Evolutionary conservation across 305 asterid genomes (phyloP), one percentile per base, ranked within the genome.

Genomic region (Lippia alba): DNA sequence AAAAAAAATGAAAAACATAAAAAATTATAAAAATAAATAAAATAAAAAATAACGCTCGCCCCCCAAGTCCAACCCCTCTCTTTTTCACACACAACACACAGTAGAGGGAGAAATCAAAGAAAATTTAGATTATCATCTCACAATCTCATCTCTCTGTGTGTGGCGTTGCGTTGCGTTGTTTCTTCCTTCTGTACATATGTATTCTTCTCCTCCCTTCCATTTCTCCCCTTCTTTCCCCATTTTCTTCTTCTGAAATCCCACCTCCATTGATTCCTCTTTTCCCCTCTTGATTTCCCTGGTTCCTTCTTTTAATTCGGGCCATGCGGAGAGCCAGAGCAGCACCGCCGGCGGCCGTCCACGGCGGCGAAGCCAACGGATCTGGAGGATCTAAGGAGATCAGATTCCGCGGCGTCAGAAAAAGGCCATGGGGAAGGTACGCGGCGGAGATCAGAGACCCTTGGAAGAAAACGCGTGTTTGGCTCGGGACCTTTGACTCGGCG

Each of bases 361-460:
- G 63, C 59, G 76, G 45, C 0, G 81, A 77, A 12, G 74, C 53
- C 7, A 50, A 59, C 20, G 83, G 85, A 81, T 81, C 86, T 76
- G 86, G 79, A 61, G 81, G 81, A 78, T 78, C 82, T 30, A 78
- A 64, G 67, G 86, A 81, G 81, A 78, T 78, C 76, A 74, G 79
- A 60, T 82, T 66, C 64, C 84, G 91, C 1, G 91, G 88, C 1
- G 91, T 85, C 14, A 69, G 88, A 18, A 82, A 83, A 77, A 79
- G 90, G 70, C 87, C 90, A 17, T 85, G 90, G 90, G 90, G 90
- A 8, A 69, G 85, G 40, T 85, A 75, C 18, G 90, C 90, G n/a
- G 90, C 90, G 34, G 90, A 83, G 82, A 85, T 85, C 74, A 77
- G 90, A 71, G 90, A 85, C 69, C 88, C 90, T 39, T 73, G 76